phyloP scores from a whole-genome alignment of 1,284 basidiomycete species.

The Austroboletus niveus region DNA sequence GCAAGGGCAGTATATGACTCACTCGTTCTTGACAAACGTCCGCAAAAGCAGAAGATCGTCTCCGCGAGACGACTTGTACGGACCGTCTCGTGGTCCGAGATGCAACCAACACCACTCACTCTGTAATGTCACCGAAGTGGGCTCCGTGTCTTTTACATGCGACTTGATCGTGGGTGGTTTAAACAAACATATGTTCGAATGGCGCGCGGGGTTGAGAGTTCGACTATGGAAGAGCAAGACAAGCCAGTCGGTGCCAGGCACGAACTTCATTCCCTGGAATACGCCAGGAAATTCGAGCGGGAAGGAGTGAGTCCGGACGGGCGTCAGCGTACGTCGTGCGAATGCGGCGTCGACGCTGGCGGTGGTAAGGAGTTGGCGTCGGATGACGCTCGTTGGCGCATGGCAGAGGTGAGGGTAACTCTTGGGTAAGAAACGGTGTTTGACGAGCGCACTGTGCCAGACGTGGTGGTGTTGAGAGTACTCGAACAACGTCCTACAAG shows the following conservation, averaged over 20 bases:
- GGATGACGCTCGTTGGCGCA: constrained; percentile 20
- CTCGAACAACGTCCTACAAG: constrained; percentile 25
- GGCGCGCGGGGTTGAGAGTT: constrained; percentile 29
- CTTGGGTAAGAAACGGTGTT: constrained; percentile 24
- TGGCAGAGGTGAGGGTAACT: constrained; percentile 26
- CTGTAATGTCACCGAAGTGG: constrained; percentile 25
- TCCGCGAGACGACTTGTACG: constrained; percentile 33
- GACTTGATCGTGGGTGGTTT: constrained; percentile 14
- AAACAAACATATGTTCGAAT: constrained; percentile 31
- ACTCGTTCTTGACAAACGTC: constrained; percentile 30
- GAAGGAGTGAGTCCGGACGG: constrained; percentile 24
- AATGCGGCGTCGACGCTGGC: constrained; percentile 25
- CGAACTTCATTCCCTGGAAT: constrained; percentile 31
- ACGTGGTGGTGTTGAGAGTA: constrained; percentile 28
- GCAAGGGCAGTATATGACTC: not conserved
- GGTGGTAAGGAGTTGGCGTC: constrained; percentile 24
- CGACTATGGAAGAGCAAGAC: constrained; percentile 32
- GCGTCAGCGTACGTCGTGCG: constrained; percentile 12
- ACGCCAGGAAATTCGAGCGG: constrained; percentile 31
- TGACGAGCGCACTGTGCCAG: constrained; percentile 23
- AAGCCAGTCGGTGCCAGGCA: constrained; percentile 30
- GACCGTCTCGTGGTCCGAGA: constrained; percentile 18
- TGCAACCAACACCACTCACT: constrained; percentile 27
- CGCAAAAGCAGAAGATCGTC: constrained; percentile 28
- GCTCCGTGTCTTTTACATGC: not conserved